Evolutionary conservation across 2,329 filamentous ascomycete genomes (phyloP), one percentile per base, ranked within the genome.

Genomic region (Ramularia endophylla): DNA sequence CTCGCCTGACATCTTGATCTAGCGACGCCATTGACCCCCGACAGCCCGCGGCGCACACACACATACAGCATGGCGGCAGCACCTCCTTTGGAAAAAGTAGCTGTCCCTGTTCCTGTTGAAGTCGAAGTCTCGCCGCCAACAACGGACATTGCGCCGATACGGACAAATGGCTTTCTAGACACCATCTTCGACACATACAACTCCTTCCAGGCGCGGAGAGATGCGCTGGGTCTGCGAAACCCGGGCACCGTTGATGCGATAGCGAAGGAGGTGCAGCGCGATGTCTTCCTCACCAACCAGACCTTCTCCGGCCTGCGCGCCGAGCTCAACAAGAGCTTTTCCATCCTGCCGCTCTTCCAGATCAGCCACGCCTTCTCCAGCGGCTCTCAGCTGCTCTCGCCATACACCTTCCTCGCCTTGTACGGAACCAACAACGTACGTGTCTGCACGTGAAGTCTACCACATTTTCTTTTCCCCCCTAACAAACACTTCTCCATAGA

Each of bases 231-330:
- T 49, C 75, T 98, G 56, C 77, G 83, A 55, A 97, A 97, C 69
- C 92, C 92, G 29, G 92, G 92, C 58, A 89, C 85, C 38, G 82
- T 95, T 54, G 92, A 98, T 69, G 82, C 81, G 62, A 82, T 95
- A 65, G 79, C 85, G 56, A 83, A 85, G 65, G 92, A 98, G 73
- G 88, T 95, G 50, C 84, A 94, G 72, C 88, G 89, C 69, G 89
- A 95, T 77, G 89, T 95, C 57, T 83, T 97, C 65, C 80, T 95
- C 60, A 92, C 84, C 71, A 95, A 95, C 74, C 85, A 87, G 67
- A 94, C 92, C 81, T 97, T 98, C 74, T 85, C 87, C 32, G 92
- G 92, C 60, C 78, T 98, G 66, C 86, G 90, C 64, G 94, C 90
- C 65, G 92, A 98, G 68, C 74, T 97, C 64, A 95, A 88, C 64